Evolutionary conservation across 495 filamentous ascomycete genomes (phyloP), one percentile per base, ranked within the genome.

Genomic region (Oidiodendron maius): DNA sequence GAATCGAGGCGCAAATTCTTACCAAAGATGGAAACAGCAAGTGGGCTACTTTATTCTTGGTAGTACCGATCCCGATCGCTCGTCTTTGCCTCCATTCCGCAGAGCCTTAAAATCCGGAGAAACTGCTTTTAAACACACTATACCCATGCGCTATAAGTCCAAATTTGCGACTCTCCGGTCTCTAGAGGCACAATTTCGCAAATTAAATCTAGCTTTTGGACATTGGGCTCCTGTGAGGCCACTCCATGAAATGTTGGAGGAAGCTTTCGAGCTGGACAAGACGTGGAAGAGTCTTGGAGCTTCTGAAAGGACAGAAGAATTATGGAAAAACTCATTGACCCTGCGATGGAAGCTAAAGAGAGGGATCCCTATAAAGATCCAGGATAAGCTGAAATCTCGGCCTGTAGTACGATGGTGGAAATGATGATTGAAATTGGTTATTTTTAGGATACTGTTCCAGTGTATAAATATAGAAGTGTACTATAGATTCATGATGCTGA

Each of bases 251-350:
- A 40, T 44, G 30, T 32, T 55, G 16, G 25, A 15, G 10, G 20
- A 40, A 22, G 52, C 52, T 6, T 40, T 18, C 16, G 28, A 49
- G 15, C 18, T 16, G 4, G 52, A 55, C 36, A 24, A 21, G 20
- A 10, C 16, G 12, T 53, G 51, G 51, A 41, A 32, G 22, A 38
- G 10, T 38, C n/a, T 16, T 21, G 38, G 3, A 22, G 22, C 16
- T 11, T 18, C 10, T 38, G 35, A 15, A 37, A 15, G 35, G 5
- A 17, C 35, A 37, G n/a, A n/a, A n/a, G 26, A 30, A 5, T 15
- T 38, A 15, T 38, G n/a, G 5, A 38, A 15, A 18, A 15, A 38
- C 8, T 15, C 26, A 12, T 30, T 5, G 17, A 4, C 12, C 6
- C 38, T 40, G 20, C 16, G 22, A 18, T 40, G 38, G 38, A 40